Evolutionary conservation across 495 filamentous ascomycete genomes (phyloP), one percentile per base, ranked within the genome.

Genomic region (Lophiotrema nucula): DNA sequence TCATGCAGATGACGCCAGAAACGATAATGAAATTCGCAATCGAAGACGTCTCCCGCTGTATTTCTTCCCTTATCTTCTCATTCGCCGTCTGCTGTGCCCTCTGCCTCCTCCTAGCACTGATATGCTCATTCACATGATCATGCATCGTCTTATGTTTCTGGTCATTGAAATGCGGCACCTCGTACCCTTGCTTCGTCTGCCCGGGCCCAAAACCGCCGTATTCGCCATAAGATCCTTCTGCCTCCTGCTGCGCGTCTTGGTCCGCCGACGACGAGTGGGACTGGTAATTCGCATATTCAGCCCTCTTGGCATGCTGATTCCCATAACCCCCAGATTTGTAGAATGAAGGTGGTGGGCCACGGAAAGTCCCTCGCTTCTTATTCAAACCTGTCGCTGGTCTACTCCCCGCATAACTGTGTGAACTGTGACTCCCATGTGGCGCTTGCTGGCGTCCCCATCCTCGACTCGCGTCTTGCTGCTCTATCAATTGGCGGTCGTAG

Each of bases 341-440:
- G 72, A 97, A 98, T 58, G 82, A 87, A 0, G 93, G 92, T 53
- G 93, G 92, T 8, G 93, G 92, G 0, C 93, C 93, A 1, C 78
- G 80, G 72, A 92, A 95, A 1, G 85, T 75, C 0, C 83, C 77
- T 0, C 89, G 78, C 13, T 93, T 81, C 39, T 87, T 79, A 67
- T 85, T 90, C 4, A 98, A 75, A 0, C 95, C 93, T 23, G 83
- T 88, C 0, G 73, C 69, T 0, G 69, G 69, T 1, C 71, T 56
- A 15, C 51, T 46, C 47, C 70, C 73, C 25, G 69, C 58, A 56
- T 19, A 55, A 37, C 35, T 47, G 31, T 46, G 53, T 52, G 31
- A 33, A 42, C 53, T 57, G 56, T 50, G 35, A 27, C 27, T 35
- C 31, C 65, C 56, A 42, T 53, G 54, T 18, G 50, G 48, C 13